Base-by-base conservation (phyloP, 768 basidiomycete genomes). In the Psilocybe subaeruginosa region DNA sequence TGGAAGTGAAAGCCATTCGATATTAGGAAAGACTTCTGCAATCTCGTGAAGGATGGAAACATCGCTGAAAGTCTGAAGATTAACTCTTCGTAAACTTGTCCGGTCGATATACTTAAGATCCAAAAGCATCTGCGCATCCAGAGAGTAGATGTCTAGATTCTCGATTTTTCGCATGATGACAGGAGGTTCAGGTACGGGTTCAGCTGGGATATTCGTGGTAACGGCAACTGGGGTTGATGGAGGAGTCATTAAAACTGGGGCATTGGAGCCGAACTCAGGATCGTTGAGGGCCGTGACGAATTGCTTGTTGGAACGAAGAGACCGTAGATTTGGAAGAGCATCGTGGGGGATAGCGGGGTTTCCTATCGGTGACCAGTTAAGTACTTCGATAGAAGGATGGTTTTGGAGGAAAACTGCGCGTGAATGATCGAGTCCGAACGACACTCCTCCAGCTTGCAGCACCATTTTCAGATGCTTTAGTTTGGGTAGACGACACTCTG, bases 311-410 rank as follows among this genome's bases (percentile, higher is more conserved):
- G 77, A 73, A 8, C 69, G 73, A 27, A 84, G 66, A 14, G 73
- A 70, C 53, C 73, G 77, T 19, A 84, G 69, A 51, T 74, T 76
- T 5, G 81, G 82, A 3, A 85, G 74, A 8, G 66, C 60, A n/a
- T 73, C 73, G 0, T 74, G 69, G 1, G 76, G 65, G 11, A 82
- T 60, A 14, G 63, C 56, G n/a, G 77, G 68, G 17, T 68, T 70
- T 27, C 73, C 73, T 1, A 79, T 68, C 2, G 82, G 80, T n/a
- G 71, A 74, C 82, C 82, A 85, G 30, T 68, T 69, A 3, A 85
- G 75, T 14, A 79, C 78, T 60, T 82, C 79, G 46, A 85, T 73
- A 1, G 73, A 73, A 3, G 80, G 76, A 62, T 84, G 81, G n/a
- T 72, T 74, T 56, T 78, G 70, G 9, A 85, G 70, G 62, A 85